Conservation (phyloP, 495 filamentous ascomycete species). For the Hypoxylon crocopeplum region DNA sequence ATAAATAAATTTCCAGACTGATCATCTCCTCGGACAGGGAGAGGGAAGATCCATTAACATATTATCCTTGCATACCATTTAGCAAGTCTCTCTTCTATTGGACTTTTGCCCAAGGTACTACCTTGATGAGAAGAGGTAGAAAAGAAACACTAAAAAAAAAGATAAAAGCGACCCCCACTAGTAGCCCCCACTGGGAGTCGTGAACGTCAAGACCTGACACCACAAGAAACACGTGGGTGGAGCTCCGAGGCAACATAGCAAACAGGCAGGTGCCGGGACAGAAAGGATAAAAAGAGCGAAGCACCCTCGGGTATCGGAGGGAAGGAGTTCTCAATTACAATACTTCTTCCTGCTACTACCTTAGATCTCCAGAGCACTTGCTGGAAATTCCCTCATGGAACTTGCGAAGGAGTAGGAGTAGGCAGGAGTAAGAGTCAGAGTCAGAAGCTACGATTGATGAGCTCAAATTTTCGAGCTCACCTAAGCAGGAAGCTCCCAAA, state of each 20-base stretch:
- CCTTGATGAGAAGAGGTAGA: background rate
- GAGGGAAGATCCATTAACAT: too few species aligned
- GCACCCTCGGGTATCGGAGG: constrained; percentile 30
- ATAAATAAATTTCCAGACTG: too few species aligned
- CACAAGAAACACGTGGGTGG: constrained; percentile 29
- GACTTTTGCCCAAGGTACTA: too few species aligned
- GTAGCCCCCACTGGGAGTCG: constrained; percentile 18
- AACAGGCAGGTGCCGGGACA: constrained; percentile 19
- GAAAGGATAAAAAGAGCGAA: constrained; percentile 37
- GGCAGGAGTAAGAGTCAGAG: too few species aligned
- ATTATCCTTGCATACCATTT: too few species aligned
- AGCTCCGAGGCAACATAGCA: constrained; percentile 10
- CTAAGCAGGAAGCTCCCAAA: too few species aligned
- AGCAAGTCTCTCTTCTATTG: too few species aligned
- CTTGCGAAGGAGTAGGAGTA: too few species aligned
- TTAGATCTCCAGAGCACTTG: background rate
- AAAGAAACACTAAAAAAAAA: constrained; percentile 1
- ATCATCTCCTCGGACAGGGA: too few species aligned
- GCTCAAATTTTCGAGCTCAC: too few species aligned
- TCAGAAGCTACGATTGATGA: too few species aligned
- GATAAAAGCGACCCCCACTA: constrained; percentile 22
- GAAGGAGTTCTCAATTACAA: constrained; percentile 9
- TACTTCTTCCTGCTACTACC: background rate
- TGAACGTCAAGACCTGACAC: constrained; percentile 20
- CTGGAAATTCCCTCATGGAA: too few species aligned